Conservation (phyloP, 202 grass and related monocot species). For the Eragrostis tef region DNA sequence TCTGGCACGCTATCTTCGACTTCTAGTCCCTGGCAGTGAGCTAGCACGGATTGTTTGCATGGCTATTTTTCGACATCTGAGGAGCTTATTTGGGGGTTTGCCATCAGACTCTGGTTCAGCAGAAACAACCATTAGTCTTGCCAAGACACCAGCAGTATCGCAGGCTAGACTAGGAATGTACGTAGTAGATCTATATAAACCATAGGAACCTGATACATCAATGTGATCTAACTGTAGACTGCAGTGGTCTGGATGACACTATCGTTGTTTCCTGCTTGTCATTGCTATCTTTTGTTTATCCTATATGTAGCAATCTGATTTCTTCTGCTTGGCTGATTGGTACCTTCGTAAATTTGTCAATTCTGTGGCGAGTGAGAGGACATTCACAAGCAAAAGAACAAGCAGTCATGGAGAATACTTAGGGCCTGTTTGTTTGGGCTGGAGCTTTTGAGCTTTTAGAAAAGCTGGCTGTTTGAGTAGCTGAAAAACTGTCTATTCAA, state of each 20-base stretch:
- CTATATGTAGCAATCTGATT: neutral
- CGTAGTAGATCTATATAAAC: neutral
- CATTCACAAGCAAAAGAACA: neutral
- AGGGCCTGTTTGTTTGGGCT: too few relatives aligned
- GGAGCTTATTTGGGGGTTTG: constrained; percentile 82
- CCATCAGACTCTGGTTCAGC: constrained; percentile 62
- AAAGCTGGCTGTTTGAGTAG: too few relatives aligned
- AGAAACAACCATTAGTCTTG: constrained; percentile 66
- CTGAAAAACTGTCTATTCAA: too few relatives aligned
- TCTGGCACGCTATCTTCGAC: constrained; percentile 68
- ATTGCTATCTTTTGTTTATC: neutral
- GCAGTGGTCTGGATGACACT: neutral
- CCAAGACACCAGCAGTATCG: constrained; percentile 28
- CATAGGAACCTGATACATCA: neutral
- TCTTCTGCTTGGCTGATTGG: too few relatives aligned
- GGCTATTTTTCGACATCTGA: constrained; percentile 86
- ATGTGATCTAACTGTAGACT: neutral
- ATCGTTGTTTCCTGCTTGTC: neutral
- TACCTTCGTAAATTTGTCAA: neutral
- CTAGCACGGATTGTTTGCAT: constrained; percentile 87
- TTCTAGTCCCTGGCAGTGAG: constrained; percentile 82
- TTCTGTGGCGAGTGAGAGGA: neutral
- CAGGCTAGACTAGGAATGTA: neutral
- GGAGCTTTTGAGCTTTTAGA: too few relatives aligned
- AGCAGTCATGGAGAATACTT: too few relatives aligned